phyloP scores from a whole-genome alignment of 1,139 yeast genomes.

The Suhomyces choctaworum region DNA sequence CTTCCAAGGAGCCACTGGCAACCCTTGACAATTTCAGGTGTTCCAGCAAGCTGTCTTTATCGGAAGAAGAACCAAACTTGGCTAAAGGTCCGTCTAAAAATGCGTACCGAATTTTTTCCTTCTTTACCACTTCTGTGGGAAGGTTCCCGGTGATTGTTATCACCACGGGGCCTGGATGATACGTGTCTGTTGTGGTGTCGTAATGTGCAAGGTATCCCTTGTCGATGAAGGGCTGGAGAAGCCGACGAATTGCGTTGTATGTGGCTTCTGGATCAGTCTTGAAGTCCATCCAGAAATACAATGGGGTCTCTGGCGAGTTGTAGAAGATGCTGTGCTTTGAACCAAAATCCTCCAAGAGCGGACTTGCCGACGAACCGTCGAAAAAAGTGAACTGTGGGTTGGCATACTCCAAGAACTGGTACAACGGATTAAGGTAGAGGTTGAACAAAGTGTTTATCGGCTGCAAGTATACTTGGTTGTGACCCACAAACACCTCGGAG shows the following conservation, averaged over 20 bases:
- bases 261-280: constrained; percentile 40
- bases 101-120: constrained; percentile 31
- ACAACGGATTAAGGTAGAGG: constrained; percentile 57
- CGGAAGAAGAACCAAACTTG: constrained; percentile 18
- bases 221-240: constrained; percentile 35
- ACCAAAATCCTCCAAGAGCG: constrained; percentile 16
- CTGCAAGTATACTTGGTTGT: constrained; percentile 50
- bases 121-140: constrained; percentile 31
- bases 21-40: constrained; percentile 32
- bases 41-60: constrained; percentile 17
- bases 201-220: constrained; percentile 36
- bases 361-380: constrained; percentile 9
- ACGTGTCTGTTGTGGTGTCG: constrained; percentile 25
- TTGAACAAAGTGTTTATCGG: constrained; percentile 45
- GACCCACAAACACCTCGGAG: constrained; percentile 64
- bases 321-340: constrained; percentile 36
- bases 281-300: constrained; percentile 46
- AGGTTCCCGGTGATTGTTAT: constrained; percentile 45
- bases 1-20: constrained; percentile 38
- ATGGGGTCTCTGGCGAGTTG: constrained; percentile 41
- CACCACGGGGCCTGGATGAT: constrained; percentile 37
- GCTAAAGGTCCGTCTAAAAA: constrained; percentile 43
- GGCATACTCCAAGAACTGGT: constrained; percentile 46
- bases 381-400: constrained; percentile 30
- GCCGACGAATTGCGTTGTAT: constrained; percentile 30